Percentiles rank a stretch among this genome's conserved stretches.
These are phyloP conservation scores for Myriangium duriaei DNA, from an alignment of 2,329 filamentous ascomycete species.

Conservation along the genomic window DNA sequence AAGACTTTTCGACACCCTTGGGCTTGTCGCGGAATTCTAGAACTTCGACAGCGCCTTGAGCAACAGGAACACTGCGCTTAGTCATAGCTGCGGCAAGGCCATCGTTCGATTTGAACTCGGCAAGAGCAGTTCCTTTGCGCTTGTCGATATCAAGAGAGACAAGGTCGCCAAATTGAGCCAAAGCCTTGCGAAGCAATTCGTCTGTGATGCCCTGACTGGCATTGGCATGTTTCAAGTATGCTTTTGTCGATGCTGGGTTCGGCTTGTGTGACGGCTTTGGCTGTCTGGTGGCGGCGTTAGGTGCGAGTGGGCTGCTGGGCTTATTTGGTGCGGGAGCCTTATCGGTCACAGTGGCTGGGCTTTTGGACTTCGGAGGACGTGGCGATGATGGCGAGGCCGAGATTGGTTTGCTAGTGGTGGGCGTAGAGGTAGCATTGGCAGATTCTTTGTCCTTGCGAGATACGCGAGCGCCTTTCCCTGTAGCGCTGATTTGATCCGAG, in stretches of 20 bases:
- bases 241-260: slow-evolving; percentile 34
- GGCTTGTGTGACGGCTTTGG: slow-evolving; percentile 8
- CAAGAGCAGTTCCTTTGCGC: slow-evolving; percentile 87
- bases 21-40: slow-evolving; percentile 58
- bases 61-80: slow-evolving; percentile 70
- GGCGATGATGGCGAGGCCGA: slow-evolving; percentile 9
- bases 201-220: slow-evolving; percentile 88
- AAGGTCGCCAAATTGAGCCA: slow-evolving; percentile 62
- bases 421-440: slow-evolving; percentile 17
- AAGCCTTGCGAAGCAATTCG: slow-evolving; percentile 58
- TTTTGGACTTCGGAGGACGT: slow-evolving; percentile 7
- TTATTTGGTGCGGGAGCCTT: slow-evolving; percentile 8
- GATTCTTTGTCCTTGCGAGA: slow-evolving; percentile 8
- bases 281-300: slow-evolving; percentile 3
- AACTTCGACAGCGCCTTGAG: slow-evolving; percentile 75
- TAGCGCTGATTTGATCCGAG: slow-evolving; percentile 9
- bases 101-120: slow-evolving; percentile 68
- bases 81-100: slow-evolving; percentile 65
- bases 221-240: slow-evolving; percentile 48
- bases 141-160: slow-evolving; percentile 83
- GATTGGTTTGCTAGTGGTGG: slow-evolving; percentile 28
- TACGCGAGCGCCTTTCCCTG: slow-evolving; percentile 2
- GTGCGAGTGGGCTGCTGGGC: slow-evolving; percentile 9
- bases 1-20: slow-evolving; percentile 12
- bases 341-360: slow-evolving; percentile 11